Evolutionary conservation across 768 basidiomycete genomes (phyloP), one percentile per base, ranked within the genome.

Genomic region (Hydnum rufescens): DNA sequence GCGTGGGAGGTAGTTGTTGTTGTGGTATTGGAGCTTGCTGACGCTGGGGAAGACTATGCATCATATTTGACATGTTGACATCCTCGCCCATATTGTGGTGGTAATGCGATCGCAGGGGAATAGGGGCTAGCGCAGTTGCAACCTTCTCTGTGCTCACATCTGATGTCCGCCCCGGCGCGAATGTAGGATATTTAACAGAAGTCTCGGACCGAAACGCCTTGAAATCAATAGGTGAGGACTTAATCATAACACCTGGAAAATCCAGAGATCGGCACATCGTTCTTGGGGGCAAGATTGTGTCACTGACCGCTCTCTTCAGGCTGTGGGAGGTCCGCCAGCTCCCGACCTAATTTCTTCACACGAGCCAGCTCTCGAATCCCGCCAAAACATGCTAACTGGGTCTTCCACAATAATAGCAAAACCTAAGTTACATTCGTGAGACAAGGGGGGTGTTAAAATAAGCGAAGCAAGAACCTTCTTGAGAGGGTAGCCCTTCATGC

Each of bases 171-270:
- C 57, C 30, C 13, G 84, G 73, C 0, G 73, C 71, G 64, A 96
- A 97, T 0, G 95, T 93, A 2, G 95, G 95, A 60, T 96, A 99
- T 66, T 99, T 99, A 57, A 88, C 78, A 4, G 82, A 75, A 6
- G 85, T 90, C 65, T 99, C 95, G 63, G 79, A 76, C 23, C 82
- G 80, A 65, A 95, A 99, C 5, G 74, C 70, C 56, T 89, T 80
- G 49, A 96, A 81, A 64, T 97, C 95, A 48, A 89, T 66, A 2
- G 95, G 90, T 0, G 85, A 79, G 3, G 89, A 81, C 65, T 96
- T 97, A 61, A 95, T 80, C 39, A 74, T 75, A 43, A 77, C 70
- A 53, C 68, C 76, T 76, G 26, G 4, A 22, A 31, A 31, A 19
- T 4, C 39, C 29, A 25, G 22, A 53, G 25, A 25, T 25, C 57